A percentile compares a stretch with the other conserved stretches of the same genome.
Conservation (phyloP, 2,329 filamentous ascomycete genomes). For the Aspergillus sp. region DNA sequence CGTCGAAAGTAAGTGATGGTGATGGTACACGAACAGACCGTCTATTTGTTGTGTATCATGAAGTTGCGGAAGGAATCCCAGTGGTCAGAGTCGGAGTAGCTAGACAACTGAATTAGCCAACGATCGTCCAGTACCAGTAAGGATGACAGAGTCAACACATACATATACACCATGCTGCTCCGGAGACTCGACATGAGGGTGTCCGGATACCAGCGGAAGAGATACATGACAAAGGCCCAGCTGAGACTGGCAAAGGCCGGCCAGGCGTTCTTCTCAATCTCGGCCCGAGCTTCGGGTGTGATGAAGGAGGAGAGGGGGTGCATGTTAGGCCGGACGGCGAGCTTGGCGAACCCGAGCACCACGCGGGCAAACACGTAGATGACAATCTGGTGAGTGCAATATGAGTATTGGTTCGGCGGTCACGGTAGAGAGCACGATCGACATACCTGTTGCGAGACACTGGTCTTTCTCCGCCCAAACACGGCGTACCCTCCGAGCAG, state of each 20-base stretch:
- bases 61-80: constrained; percentile 88
- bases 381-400: constrained; percentile 65
- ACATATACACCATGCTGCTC: constrained; percentile 98
- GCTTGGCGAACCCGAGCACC: constrained; percentile 75
- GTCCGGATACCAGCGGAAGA: constrained; percentile 90
- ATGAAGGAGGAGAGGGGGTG: constrained; percentile 41
- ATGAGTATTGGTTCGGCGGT: background rate
- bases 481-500: constrained; percentile 88
- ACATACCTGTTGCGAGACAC: constrained; percentile 71
- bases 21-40: background rate
- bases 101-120: constrained; percentile 28
- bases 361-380: constrained; percentile 97
- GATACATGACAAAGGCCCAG: constrained; percentile 93
- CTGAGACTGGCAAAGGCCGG: constrained; percentile 85
- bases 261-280: constrained; percentile 75
- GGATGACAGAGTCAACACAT: constrained; percentile 44
- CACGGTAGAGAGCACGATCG: background rate
- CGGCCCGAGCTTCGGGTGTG: constrained; percentile 44
- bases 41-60: constrained; percentile 74
- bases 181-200: constrained; percentile 86
- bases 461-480: constrained; percentile 78
- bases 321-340: constrained; percentile 67
- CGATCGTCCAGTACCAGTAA: background rate
- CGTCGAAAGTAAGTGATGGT: constrained; percentile 1
- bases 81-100: constrained; percentile 75